These are phyloP conservation scores for Sanghuangporus weigelae DNA, from an alignment of 1,284 basidiomycete genomes.

Conservation along the genomic window DNA sequence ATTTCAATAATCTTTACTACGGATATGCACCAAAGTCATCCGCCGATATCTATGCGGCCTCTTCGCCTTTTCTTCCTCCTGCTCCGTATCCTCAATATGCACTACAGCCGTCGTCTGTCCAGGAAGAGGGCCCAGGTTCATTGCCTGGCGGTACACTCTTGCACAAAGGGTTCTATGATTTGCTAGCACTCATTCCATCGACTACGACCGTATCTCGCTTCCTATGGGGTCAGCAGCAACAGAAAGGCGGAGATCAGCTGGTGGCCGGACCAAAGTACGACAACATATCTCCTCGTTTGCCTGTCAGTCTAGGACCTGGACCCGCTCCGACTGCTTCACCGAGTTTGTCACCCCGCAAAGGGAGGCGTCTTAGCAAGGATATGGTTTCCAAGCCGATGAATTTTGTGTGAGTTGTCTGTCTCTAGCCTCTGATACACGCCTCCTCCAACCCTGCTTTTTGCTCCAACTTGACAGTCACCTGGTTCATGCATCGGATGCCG, in stretches of 20 bases:
- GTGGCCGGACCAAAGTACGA: conserved; percentile 61
- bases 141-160: conserved; percentile 64
- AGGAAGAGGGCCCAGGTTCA: conserved; percentile 39
- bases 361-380: conserved; percentile 72
- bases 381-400: conserved; percentile 81
- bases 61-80: conserved; percentile 38
- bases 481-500: conserved; percentile 89
- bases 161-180: conserved; percentile 85
- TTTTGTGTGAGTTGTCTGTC: conserved; percentile 66
- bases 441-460: conserved; percentile 5
- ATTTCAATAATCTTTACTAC: conserved; percentile 31
- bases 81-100: conserved; percentile 26
- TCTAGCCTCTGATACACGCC: conserved; percentile 1
- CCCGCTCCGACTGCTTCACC: conserved; percentile 31
- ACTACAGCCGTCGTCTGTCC: conserved; percentile 31
- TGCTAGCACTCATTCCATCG: conserved; percentile 67
- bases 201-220: conserved; percentile 56
- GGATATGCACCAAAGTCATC: conserved; percentile 32
- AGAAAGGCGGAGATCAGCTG: conserved; percentile 29
- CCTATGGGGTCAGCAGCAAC: conserved; percentile 44
- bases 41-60: conserved; percentile 33
- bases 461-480: conserved; percentile 59
- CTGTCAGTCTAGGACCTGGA: conserved; percentile 22
- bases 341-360: conserved; percentile 37
- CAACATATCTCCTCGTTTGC: conserved; percentile 33